Percentiles rank a stretch among this genome's conserved stretches.
phyloP scores from a whole-genome alignment of 306 rosid genomes.

The Lupinus albus region DNA sequence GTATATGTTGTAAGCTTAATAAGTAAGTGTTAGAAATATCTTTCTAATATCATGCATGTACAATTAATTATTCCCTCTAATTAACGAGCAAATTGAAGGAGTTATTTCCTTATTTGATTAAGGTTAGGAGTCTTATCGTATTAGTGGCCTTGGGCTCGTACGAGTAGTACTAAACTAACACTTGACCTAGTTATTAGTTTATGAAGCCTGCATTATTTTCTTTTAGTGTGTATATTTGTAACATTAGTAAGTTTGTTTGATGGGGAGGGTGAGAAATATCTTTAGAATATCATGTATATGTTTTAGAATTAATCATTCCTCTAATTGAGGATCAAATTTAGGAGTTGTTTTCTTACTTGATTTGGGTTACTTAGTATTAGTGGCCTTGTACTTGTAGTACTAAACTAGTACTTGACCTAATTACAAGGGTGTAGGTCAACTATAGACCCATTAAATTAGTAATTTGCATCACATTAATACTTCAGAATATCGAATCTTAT shows the following conservation, averaged over 20 bases:
- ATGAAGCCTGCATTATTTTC: background rate
- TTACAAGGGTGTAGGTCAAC: background rate
- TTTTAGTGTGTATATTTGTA: background rate
- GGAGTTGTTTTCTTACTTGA: constrained; percentile 3
- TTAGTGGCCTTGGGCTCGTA: no score
- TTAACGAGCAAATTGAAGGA: background rate
- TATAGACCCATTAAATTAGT: background rate
- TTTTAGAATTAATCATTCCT: background rate
- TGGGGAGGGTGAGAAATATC: background rate
- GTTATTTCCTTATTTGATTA: no score
- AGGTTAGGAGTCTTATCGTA: no score
- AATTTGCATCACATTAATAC: background rate
- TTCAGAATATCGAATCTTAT: background rate
- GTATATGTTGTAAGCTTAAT: no score
- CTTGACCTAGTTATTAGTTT: no score
- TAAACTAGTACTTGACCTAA: background rate
- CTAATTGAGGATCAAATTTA: background rate
- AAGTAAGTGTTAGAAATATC: no score
- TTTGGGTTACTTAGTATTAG: background rate
- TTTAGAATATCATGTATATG: background rate
- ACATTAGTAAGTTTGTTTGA: background rate
- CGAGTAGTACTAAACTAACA: no score
- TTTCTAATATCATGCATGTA: no score
- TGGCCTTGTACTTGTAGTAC: background rate
- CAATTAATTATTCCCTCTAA: background rate